Evolutionary conservation across 345 rosid genomes (phyloP), one percentile per base, ranked within the genome.

Genomic region (Turritis glabra): DNA sequence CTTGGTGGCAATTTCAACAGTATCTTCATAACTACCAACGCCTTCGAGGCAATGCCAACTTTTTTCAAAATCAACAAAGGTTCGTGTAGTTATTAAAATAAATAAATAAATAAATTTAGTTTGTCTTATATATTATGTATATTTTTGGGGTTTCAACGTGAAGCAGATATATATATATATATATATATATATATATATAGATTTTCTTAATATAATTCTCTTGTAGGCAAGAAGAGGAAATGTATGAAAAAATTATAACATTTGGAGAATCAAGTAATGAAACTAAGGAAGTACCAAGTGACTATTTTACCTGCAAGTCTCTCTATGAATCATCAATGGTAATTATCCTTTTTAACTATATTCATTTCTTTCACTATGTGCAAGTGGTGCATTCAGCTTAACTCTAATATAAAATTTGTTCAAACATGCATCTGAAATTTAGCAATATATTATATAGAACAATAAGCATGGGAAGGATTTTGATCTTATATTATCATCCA

Each of bases 1-100:
- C 71, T 63, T 70, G 80, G 80, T 69, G 80, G 80, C 75, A 76
- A 9, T 69, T 70, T 63, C 80, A 70, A 56, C 80, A 76, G 7
- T 76, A 76, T n/a, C 65, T 69, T 76, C 52, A 69, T 63, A 76
- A 69, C 53, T 70, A 76, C 71, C 52, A 76, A 63, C 71, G 75
- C 14, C 75, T 76, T 63, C 51, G 76, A 63, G 75, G 75, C 41
- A 76, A 62, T 62, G 26, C 19, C 44, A 76, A 76, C 19, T 56
- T 37, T 70, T 53, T 55, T 35, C 75, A 63, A 69, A 70, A 54
- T 55, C 71, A 76, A 33, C 76, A 26, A 77, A 54, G 80, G 80
- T 77, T 63, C 13, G 19, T 62, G 13, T 62, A 61, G 15, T 33
- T 69, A 41, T 19, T 51, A 9, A 8, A 23, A 21, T 23, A 13